Percentiles rank a stretch among this genome's conserved stretches.
Conservation (phyloP, 208 protist species). For the Strigomonas galati region DNA sequence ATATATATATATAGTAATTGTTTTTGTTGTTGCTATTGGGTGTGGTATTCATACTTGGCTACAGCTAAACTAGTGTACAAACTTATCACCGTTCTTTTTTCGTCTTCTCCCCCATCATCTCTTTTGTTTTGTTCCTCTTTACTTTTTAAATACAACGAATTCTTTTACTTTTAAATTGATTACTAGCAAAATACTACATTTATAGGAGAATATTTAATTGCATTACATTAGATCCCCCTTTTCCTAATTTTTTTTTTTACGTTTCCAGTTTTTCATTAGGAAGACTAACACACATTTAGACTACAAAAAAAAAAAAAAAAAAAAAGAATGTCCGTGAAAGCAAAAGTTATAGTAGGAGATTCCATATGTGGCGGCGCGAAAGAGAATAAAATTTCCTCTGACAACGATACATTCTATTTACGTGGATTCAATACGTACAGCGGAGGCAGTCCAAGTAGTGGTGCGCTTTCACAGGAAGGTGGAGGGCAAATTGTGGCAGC, state of each 20-base stretch:
- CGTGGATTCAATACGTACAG: conserved; percentile 76
- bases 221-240: no score
- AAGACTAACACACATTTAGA: neutral
- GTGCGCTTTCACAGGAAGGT: conserved; percentile 46
- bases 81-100: no score
- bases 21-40: no score
- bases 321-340: conserved; percentile 13
- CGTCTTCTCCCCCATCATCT: no score
- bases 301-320: neutral
- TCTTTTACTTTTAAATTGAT: no score
- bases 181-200: no score
- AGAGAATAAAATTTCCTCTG: conserved; percentile 26
- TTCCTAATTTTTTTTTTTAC: neutral
- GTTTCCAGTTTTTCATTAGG: neutral
- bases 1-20: no score
- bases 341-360: conserved; percentile 63
- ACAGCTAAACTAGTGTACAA: no score
- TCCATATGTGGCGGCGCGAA: conserved; percentile 64
- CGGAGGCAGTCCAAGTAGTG: conserved; percentile 47
- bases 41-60: no score
- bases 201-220: no score
- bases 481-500: conserved; percentile 81
- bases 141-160: no score
- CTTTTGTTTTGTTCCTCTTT: no score
- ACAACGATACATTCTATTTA: conserved; percentile 59